Evolutionary conservation across 2,329 filamentous ascomycete genomes (phyloP), one percentile per base, ranked within the genome.

Genomic region (Cladosporium sp.): DNA sequence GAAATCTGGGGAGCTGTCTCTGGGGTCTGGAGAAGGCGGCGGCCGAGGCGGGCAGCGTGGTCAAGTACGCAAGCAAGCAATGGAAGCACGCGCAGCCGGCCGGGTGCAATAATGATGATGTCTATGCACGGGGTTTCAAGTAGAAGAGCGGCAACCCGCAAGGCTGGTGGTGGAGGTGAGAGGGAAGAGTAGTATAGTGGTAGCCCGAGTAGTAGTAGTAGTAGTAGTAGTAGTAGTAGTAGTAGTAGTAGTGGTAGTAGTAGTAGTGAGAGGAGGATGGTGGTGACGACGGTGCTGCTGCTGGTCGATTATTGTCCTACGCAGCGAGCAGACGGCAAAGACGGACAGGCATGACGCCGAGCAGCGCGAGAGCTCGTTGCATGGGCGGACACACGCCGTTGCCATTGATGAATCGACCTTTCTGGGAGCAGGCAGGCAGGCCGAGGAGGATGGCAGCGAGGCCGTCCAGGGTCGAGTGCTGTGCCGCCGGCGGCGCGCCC

Each of bases 1-100:
- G 23, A 46, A 56, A 63, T 63, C 61, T 63, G 61, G 61, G 61
- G 61, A 63, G 61, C 61, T 63, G 61, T 53, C 35, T 55, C 61
- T 56, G 50, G 61, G 61, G 61, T 63, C 59, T 63, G 61, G 49
- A 63, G 49, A 55, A 62, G n/a, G 40, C 28, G 49, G 59, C 37
- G 60, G 60, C 58, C 58, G 28, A 21, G 46, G 60, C 60, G 60
- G 49, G 49, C 60, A 37, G 46, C 60, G 60, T 2, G 40, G 40
- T 46, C 10, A 40, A 40, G 40, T 46, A 16, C 2, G 35, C 33
- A 40, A 40, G 35, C 12, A 46, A 46, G 40, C 40, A 46, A 46
- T 46, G n/a, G 40, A 53, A 53, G 46, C 58, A 61, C 58, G 40
- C 58, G 40, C 37, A 49, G 58, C 58, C 58, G 40, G 58, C 58